phyloP scores from a whole-genome alignment of 2,329 filamentous ascomycete genomes.

The Phialophora verrucosa region DNA sequence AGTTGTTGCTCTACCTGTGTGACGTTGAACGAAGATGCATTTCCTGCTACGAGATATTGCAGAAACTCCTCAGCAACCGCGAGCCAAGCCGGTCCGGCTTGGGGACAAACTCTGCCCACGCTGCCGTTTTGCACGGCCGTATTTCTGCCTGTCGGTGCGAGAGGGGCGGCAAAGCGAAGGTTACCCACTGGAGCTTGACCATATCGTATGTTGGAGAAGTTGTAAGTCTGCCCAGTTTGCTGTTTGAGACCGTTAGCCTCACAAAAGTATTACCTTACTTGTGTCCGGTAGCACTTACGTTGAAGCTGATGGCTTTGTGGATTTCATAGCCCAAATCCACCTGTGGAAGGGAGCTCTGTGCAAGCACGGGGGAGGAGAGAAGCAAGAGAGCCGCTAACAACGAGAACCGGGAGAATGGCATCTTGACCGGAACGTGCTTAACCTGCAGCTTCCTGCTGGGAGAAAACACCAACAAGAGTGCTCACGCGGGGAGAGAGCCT shows the following conservation, averaged over 20 bases:
- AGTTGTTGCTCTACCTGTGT: slow-evolving; percentile 39
- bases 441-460: background rate
- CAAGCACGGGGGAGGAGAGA: slow-evolving; percentile 3
- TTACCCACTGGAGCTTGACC: slow-evolving; percentile 60
- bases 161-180: slow-evolving; percentile 58
- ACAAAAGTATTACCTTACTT: background rate
- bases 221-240: slow-evolving; percentile 55
- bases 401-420: slow-evolving; percentile 1
- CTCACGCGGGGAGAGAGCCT: background rate
- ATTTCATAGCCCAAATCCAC: slow-evolving; percentile 63
- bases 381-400: background rate
- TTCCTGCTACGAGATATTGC: slow-evolving; percentile 40
- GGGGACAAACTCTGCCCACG: slow-evolving; percentile 52
- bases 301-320: slow-evolving; percentile 50
- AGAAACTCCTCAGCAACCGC: slow-evolving; percentile 45
- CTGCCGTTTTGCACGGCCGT: slow-evolving; percentile 54
- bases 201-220: slow-evolving; percentile 64
- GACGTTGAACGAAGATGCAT: slow-evolving; percentile 41
- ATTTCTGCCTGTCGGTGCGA: slow-evolving; percentile 51
- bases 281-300: slow-evolving; percentile 29
- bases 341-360: slow-evolving; percentile 39
- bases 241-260: slow-evolving; percentile 2
- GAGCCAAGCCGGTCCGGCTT: slow-evolving; percentile 55
- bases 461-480: background rate
- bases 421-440: background rate